Evolutionary conservation across 2,329 filamentous ascomycete species (phyloP), one percentile per base, ranked within the genome.

Genomic region (Botrytis cinerea): DNA sequence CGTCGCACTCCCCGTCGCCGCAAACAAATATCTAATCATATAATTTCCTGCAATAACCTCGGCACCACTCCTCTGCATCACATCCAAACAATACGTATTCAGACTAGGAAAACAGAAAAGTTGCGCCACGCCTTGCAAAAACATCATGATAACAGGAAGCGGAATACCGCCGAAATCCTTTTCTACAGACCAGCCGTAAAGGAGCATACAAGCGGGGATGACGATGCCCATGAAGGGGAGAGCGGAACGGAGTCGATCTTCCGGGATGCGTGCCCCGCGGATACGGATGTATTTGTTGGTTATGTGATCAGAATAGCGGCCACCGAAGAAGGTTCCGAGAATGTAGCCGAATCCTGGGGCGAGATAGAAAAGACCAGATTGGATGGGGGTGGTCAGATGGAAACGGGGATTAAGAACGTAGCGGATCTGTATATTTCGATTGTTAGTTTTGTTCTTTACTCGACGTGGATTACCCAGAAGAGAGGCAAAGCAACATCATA

Each of bases 21-120:
- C 93, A 77, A 94, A 92, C 9, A 94, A 80, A 81, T 95, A 96
- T 9, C 93, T 86, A 69, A 93, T 85, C 78, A 94, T 89, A 81
- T 95, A 96, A 81, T 95, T 96, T 0, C 92, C 92, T 0, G 92
- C 92, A 61, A 93, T 89, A 5, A 95, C 92, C 79, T 96, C 93
- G 5, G 91, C 88, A 61, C 89, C 89, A 45, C 87, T 84, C 1
- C 86, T 85, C 76, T 91, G 91, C 90, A 95, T 93, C 20, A 95
- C 92, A 80, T 96, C 93, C 59, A 96, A 82, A 80, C 92, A 95
- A 82, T 96, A 95, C 0, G 92, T 93, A 80, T 95, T 94, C 75
- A 95, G 81, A 66, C 87, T 89, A 0, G 92, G 92, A 78, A 94
- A 94, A 78, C 91, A 92, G 79, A 93, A 92, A 9, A 94, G 83